These are phyloP conservation scores for Fusarium neocosmosporiellum DNA, from an alignment of 2,329 filamentous ascomycete genomes.

Conservation along the genomic window DNA sequence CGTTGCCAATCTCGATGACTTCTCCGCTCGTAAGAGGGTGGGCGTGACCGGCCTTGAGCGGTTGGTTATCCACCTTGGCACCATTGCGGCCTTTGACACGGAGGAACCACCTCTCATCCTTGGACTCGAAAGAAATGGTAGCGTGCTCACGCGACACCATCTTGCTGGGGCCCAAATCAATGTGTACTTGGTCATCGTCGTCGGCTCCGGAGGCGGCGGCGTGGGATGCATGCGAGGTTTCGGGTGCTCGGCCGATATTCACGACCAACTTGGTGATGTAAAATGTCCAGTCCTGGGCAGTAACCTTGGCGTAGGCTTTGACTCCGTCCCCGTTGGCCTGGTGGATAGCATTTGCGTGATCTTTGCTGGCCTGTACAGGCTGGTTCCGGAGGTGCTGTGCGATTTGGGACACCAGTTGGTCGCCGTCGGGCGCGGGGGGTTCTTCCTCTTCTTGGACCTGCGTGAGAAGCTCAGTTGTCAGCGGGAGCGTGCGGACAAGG, in stretches of 20 bases:
- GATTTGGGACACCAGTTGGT: slow-evolving; percentile 67
- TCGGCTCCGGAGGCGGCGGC: slow-evolving; percentile 57
- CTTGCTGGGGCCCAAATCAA: slow-evolving; percentile 89
- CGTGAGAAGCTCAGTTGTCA: slow-evolving; percentile 15
- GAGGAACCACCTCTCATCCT: slow-evolving; percentile 82
- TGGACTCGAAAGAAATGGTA: slow-evolving; percentile 76
- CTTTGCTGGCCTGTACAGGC: slow-evolving; percentile 68
- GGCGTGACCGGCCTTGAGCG: slow-evolving; percentile 74
- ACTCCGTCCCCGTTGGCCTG: slow-evolving; percentile 71
- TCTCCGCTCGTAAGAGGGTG: slow-evolving; percentile 83
- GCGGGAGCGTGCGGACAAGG: slow-evolving; percentile 10
- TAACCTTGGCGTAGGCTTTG: slow-evolving; percentile 84
- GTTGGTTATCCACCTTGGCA: slow-evolving; percentile 81
- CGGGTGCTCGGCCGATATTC: slow-evolving; percentile 79
- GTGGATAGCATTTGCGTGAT: slow-evolving; percentile 73
- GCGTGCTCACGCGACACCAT: slow-evolving; percentile 83
- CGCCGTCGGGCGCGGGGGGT: slow-evolving; percentile 61
- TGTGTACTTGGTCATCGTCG: slow-evolving; percentile 73
- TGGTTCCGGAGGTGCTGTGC: slow-evolving; percentile 62
- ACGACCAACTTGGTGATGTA: slow-evolving; percentile 81
- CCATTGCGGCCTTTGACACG: slow-evolving; percentile 92
- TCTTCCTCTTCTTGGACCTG: slow-evolving; percentile 53
- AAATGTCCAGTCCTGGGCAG: slow-evolving; percentile 85
- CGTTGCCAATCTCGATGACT: slow-evolving; percentile 89
- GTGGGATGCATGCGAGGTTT: slow-evolving; percentile 53